These are phyloP conservation scores for Agastache rugosa DNA, from an alignment of 257 asterid species.

Conservation along the genomic window DNA sequence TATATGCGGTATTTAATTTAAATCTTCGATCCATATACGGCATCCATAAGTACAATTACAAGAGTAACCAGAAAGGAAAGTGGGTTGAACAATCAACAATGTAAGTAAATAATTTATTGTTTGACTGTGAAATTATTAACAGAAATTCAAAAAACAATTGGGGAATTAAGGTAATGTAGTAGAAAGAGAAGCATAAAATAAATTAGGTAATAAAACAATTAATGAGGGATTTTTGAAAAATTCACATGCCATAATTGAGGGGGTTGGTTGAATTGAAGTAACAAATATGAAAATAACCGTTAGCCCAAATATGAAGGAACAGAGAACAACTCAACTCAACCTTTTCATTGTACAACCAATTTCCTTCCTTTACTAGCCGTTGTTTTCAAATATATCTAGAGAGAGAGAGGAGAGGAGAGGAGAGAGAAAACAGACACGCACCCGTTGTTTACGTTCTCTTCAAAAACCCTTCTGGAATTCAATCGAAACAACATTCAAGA, in stretches of 20 bases:
- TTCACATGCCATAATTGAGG: neutral
- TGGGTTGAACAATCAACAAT: neutral
- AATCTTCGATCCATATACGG: neutral
- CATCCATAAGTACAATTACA: neutral
- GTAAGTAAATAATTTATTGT: neutral
- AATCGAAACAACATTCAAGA: constrained; percentile 29
- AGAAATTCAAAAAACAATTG: neutral
- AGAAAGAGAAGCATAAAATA: neutral
- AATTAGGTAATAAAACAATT: neutral
- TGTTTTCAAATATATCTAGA: constrained; percentile 53
- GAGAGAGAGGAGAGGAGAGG: constrained; percentile 19
- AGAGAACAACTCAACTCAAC: constrained; percentile 39
- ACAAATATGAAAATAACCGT: constrained; percentile 41
- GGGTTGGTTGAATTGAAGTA: neutral
- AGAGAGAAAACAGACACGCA: constrained; percentile 39
- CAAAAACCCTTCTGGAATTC: constrained; percentile 34
- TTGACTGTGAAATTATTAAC: neutral
- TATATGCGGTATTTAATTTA: neutral
- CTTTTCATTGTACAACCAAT: constrained; percentile 50
- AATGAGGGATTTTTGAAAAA: constrained; percentile 9
- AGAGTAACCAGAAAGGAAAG: constrained; percentile 9
- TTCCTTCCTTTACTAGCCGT: constrained; percentile 65
- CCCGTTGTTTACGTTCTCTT: constrained; percentile 46
- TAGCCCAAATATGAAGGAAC: constrained; percentile 23
- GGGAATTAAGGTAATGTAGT: neutral